Conservation (phyloP, 176 grass and related monocot species). For the Ananas comosus region DNA sequence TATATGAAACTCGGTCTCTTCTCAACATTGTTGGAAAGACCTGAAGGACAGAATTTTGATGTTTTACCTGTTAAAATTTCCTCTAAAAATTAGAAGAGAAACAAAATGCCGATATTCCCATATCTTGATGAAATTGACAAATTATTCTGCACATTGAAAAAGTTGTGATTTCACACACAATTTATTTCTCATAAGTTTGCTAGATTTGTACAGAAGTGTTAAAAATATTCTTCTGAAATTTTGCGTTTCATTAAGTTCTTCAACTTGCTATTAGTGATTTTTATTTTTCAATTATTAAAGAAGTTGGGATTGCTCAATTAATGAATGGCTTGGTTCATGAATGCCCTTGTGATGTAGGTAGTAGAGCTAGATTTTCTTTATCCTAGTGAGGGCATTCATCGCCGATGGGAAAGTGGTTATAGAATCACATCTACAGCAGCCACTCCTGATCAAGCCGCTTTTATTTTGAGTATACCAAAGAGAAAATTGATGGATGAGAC, state of each 20-base stretch:
- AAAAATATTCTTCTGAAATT: too few relatives aligned
- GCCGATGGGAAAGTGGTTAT: constrained; percentile 84
- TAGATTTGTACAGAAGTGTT: too few relatives aligned
- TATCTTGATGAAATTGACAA: too few relatives aligned
- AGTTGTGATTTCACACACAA: background rate
- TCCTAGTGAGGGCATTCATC: constrained; percentile 94
- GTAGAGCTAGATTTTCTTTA: constrained; percentile 99
- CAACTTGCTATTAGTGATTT: background rate
- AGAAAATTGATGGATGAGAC: constrained; percentile 88
- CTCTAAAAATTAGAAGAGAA: background rate
- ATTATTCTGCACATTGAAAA: too few relatives aligned
- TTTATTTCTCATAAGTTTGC: background rate
- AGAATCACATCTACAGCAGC: constrained; percentile 94
- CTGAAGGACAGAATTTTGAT: background rate
- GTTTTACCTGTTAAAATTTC: background rate
- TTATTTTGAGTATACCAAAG: constrained; percentile 87
- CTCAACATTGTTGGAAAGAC: background rate
- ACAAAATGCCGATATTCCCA: background rate
- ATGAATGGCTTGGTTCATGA: too few relatives aligned
- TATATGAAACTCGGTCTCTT: background rate
- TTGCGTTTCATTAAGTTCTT: background rate
- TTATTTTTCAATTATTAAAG: background rate
- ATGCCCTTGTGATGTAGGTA: constrained; percentile 39
- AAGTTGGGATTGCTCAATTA: too few relatives aligned
- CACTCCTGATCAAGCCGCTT: constrained; percentile 91